Evolutionary conservation across 441 rosid species (phyloP).

Genomic region (Mallotus japonicus): DNA sequence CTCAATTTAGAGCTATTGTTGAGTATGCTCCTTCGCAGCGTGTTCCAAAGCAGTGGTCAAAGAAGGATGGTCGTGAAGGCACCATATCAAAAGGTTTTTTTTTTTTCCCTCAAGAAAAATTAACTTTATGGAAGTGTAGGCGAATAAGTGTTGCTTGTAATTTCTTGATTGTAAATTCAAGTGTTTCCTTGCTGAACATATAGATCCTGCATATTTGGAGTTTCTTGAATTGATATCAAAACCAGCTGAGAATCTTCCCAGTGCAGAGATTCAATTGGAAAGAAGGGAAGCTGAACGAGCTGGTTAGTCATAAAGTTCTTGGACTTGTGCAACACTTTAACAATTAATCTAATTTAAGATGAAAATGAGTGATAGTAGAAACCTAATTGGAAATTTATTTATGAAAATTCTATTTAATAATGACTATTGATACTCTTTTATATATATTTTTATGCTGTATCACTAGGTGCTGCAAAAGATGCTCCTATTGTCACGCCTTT

Average conservation of each 20-base stretch:
- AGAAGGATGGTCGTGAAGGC: slow-evolving; percentile 78
- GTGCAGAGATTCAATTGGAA: slow-evolving; percentile 81
- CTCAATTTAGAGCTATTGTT: slow-evolving; percentile 59
- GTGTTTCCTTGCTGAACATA: slow-evolving; percentile 27
- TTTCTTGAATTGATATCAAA: slow-evolving; percentile 63
- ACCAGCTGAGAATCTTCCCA: slow-evolving; percentile 84
- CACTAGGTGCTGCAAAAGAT: slow-evolving; percentile 52
- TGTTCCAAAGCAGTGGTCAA: slow-evolving; percentile 57
- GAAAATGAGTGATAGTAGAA: background rate
- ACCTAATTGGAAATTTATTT: background rate
- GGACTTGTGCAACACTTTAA: background rate
- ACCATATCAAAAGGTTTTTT: slow-evolving; percentile 51
- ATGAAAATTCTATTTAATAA: background rate
- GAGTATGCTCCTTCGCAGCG: slow-evolving; percentile 79
- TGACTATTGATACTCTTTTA: background rate
- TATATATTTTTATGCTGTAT: slow-evolving; percentile 2
- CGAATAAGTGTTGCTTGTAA: slow-evolving; percentile 9
- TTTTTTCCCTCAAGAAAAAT: background rate
- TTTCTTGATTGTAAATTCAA: slow-evolving; percentile 26
- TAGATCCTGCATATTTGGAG: slow-evolving; percentile 79
- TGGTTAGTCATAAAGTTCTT: slow-evolving; percentile 39
- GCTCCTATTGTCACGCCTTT: slow-evolving; percentile 59
- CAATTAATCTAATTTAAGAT: background rate
- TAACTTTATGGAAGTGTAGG: background rate
- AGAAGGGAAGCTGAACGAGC: slow-evolving; percentile 80